A percentile compares a stretch with the other conserved stretches of the same genome.
phyloP scores from a whole-genome alignment of 805 yeast genomes.

The Saccharomycopsis capsularis region DNA sequence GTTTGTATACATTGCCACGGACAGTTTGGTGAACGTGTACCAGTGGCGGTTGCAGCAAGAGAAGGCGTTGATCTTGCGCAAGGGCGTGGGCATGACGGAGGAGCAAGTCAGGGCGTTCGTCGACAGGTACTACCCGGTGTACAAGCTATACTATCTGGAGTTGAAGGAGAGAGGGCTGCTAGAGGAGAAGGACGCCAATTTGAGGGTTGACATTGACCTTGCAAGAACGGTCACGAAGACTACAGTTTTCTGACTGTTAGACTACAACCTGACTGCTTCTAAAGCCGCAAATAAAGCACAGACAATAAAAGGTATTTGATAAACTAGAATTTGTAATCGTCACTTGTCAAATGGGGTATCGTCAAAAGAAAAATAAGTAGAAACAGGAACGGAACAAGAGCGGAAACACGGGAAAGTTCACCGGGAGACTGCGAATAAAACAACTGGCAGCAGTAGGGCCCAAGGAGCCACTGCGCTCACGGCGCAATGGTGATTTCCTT shows the following conservation, averaged over 20 bases:
- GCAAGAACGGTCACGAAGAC: constrained; percentile 7
- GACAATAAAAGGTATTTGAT: no score
- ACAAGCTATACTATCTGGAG: constrained; percentile 55
- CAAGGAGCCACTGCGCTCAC: no score
- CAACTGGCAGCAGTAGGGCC: no score
- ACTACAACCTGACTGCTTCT: no score
- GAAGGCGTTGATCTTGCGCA: constrained; percentile 42
- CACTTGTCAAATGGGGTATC: no score
- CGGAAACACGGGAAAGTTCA: no score
- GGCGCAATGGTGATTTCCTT: not conserved
- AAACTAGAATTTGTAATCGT: no score
- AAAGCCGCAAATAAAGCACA: no score
- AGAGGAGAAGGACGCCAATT: constrained; percentile 1
- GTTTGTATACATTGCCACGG: constrained; percentile 58
- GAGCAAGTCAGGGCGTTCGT: constrained; percentile 61
- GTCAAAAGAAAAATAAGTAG: no score
- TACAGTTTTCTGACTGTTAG: no score
- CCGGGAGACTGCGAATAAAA: no score
- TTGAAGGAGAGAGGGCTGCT: constrained; percentile 30
- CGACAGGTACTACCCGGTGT: constrained; percentile 81
- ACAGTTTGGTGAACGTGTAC: constrained; percentile 54
- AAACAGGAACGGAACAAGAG: no score
- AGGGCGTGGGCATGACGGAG: constrained; percentile 79
- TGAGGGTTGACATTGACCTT: constrained; percentile 18
- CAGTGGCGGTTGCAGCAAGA: constrained; percentile 76